Conservation (phyloP, 345 rosid genomes). For the Eucalyptus microcorys region DNA sequence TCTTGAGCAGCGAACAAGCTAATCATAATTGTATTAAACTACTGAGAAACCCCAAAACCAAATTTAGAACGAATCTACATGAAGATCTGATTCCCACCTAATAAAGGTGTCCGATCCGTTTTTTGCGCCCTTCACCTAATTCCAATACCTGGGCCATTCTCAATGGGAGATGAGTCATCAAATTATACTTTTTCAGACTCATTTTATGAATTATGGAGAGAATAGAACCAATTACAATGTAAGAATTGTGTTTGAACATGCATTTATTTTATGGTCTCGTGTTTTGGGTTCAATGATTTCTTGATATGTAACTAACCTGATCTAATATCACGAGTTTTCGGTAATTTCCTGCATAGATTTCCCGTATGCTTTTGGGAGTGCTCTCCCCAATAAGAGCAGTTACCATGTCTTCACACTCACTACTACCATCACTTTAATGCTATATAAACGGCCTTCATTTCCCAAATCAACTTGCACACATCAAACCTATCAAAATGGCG, state of each 20-base stretch:
- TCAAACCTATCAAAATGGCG: neutral
- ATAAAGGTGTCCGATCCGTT: neutral
- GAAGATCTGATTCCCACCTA: neutral
- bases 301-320: neutral
- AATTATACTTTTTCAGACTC: neutral
- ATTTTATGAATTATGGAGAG: neutral
- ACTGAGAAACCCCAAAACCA: neutral
- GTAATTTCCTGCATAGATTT: neutral
- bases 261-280: neutral
- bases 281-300: neutral
- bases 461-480: neutral
- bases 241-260: neutral
- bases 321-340: neutral
- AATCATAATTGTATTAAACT: neutral
- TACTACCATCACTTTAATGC: neutral
- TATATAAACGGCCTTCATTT: neutral
- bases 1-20: neutral
- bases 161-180: neutral
- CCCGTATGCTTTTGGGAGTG: accelerated
- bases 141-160: neutral
- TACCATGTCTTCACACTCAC: neutral
- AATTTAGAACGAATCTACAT: neutral
- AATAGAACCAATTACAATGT: neutral
- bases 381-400: neutral
- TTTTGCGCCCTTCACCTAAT: neutral